Percentiles rank a stretch among this genome's conserved stretches.
These are phyloP conservation scores for Annona cherimola DNA, from an alignment of 164 flowering plant species.

Conservation along the genomic window DNA sequence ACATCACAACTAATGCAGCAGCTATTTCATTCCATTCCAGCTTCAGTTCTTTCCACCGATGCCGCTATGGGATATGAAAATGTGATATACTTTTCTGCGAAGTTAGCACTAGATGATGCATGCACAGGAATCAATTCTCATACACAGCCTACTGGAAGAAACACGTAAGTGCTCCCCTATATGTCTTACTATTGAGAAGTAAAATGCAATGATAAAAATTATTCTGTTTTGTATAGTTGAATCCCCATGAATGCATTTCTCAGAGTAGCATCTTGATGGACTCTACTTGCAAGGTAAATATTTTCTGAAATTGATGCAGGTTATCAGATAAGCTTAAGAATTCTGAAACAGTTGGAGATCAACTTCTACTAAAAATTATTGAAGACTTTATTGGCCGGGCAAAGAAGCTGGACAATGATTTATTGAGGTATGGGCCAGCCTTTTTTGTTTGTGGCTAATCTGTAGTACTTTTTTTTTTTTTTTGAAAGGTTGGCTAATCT, in stretches of 20 bases:
- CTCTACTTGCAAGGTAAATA: neutral
- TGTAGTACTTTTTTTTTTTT: no score
- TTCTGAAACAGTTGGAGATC: constrained; percentile 29
- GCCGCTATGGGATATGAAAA: constrained; percentile 37
- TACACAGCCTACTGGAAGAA: constrained; percentile 13
- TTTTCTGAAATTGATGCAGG: constrained; percentile 25
- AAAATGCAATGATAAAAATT: neutral
- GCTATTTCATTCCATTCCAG: constrained; percentile 48
- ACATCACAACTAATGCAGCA: constrained; percentile 81
- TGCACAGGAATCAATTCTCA: constrained; percentile 39
- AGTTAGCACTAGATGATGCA: constrained; percentile 65
- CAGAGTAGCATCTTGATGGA: no score
- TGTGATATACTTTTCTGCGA: constrained; percentile 46
- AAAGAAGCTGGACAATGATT: constrained; percentile 51
- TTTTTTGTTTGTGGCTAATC: neutral
- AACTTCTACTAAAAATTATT: constrained; percentile 34
- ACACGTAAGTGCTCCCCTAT: constrained; percentile 38
- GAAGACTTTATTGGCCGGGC: constrained; percentile 44
- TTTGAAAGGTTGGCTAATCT: no score
- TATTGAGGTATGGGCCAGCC: constrained; percentile 42
- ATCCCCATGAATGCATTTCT: neutral
- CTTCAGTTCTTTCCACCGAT: constrained; percentile 46
- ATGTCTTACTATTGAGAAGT: neutral
- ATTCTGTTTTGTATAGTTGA: neutral
- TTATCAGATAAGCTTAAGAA: constrained; percentile 29